Evolutionary conservation across 2,329 filamentous ascomycete genomes (phyloP).

Genomic region (Diaporthe capsici): DNA sequence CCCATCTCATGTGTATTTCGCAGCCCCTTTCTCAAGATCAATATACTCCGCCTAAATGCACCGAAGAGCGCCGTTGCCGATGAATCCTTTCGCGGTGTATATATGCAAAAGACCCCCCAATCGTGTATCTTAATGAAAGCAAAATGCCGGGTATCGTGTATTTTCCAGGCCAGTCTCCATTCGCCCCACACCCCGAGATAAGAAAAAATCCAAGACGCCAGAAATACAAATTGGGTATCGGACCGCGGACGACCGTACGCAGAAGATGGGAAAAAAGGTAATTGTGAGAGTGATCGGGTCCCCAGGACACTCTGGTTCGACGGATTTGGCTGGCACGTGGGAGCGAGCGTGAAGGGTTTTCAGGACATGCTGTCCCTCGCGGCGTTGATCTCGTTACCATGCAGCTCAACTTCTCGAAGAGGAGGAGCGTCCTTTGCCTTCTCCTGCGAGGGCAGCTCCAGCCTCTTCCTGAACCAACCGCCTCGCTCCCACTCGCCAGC

Average conservation of each 20-base stretch:
- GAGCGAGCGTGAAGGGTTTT: not conserved
- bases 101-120: conserved; percentile 24
- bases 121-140: conserved; percentile 33
- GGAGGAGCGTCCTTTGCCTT: conserved; percentile 37
- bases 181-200: conserved; percentile 1
- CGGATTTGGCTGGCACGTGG: not conserved
- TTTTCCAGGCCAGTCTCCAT: conserved; percentile 38
- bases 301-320: not conserved
- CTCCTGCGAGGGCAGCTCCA: conserved; percentile 33
- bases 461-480: conserved; percentile 77
- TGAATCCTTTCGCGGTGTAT: not conserved
- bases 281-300: not conserved
- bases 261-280: not conserved
- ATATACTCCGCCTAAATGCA: conserved; percentile 18
- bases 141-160: conserved; percentile 42
- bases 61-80: conserved; percentile 28
- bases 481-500: conserved; percentile 86
- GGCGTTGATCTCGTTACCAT: conserved; percentile 39
- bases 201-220: conserved; percentile 1
- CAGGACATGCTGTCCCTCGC: conserved; percentile 29
- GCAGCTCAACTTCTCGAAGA: conserved; percentile 31
- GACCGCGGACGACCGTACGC: not conserved
- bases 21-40: not conserved
- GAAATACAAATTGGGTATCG: not conserved
- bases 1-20: not conserved